Base-by-base conservation (phyloP, 495 filamentous ascomycete genomes). In the Podospora sp. region DNA sequence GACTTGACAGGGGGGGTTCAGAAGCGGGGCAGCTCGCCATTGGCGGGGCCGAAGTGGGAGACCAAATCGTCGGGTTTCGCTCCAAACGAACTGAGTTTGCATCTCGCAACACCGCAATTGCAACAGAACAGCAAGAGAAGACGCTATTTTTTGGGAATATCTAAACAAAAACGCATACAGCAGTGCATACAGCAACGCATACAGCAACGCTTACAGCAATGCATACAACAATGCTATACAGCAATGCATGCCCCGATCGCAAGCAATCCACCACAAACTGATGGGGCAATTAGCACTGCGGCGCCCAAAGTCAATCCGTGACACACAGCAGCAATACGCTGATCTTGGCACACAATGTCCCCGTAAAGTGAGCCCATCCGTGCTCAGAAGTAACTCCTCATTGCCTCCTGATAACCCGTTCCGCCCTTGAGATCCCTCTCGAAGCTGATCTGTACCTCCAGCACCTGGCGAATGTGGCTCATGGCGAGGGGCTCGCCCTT, bases 371-470 rank as follows among this genome's bases (percentile, higher is more conserved):
- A n/a, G n/a, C n/a, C n/a, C n/a, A n/a, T n/a, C 8, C 25, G 24
- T 20, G 22, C 56, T 68, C 75, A 83, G 65, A 80, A 80, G 68
- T 83, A 85, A 51, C 80, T 79, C 59, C 78, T 69, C 88, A 90
- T 89, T 7, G 87, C 88, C 65, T 90, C 88, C 65, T 84, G 70
- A 66, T 87, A 89, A 52, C 88, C 88, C 3, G 81, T 79, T 16
- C 86, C 87, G 21, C 89, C 89, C 77, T 86, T 89, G 55, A 91
- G 74, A 25, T 97, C 92, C 24, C 88, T 84, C 59, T 94, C 91
- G 72, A 97, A 97, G 16, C 86, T 90, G 72, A 92, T 89, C 20
- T 89, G 88, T 2, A 96, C 92, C 33, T 92, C 89, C 2, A 97
- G 84, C 20, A 96, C 92, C 59, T 89, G 85, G 69, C 88, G 89